phyloP scores from a whole-genome alignment of 192 early-diverging fungal genomes.

The Entomortierella beljakovae region DNA sequence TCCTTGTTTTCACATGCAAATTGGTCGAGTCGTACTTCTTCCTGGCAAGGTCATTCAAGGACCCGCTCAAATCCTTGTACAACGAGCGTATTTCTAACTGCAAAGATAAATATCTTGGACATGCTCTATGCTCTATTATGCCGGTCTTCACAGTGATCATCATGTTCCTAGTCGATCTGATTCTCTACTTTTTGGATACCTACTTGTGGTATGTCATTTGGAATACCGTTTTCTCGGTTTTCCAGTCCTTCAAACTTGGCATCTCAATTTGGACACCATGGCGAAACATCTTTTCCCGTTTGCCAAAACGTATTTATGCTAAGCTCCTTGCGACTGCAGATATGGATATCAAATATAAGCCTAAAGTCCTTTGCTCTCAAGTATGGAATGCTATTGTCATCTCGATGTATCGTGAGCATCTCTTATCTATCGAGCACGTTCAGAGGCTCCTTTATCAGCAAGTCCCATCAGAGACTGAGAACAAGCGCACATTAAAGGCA shows the following conservation, averaged over 20 bases:
- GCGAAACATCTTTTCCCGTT: slow-evolving; percentile 80
- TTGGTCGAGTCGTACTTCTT: slow-evolving; percentile 87
- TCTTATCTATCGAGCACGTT: slow-evolving; percentile 79
- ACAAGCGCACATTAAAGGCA: slow-evolving; percentile 73
- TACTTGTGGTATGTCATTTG: slow-evolving; percentile 92
- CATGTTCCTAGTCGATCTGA: slow-evolving; percentile 80
- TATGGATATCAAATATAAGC: slow-evolving; percentile 83
- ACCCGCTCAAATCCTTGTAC: slow-evolving; percentile 71
- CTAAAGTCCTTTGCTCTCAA: slow-evolving; percentile 82
- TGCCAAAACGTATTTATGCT: slow-evolving; percentile 85
- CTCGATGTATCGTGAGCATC: slow-evolving; percentile 86
- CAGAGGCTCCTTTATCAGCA: slow-evolving; percentile 81
- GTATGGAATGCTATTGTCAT: slow-evolving; percentile 90
- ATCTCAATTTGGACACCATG: slow-evolving; percentile 87
- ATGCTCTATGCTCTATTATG: slow-evolving; percentile 72
- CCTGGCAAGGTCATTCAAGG: slow-evolving; percentile 83
- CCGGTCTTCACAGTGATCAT: slow-evolving; percentile 74
- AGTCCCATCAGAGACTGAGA: slow-evolving; percentile 64
- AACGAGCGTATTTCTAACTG: slow-evolving; percentile 65
- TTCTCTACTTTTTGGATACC: slow-evolving; percentile 86
- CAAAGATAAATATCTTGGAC: slow-evolving; percentile 67
- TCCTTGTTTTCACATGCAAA: slow-evolving; percentile 79
- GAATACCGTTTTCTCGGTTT: slow-evolving; percentile 85
- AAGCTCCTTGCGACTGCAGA: slow-evolving; percentile 78
- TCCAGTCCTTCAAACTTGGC: slow-evolving; percentile 79